A percentile compares a stretch with the other conserved stretches of the same genome.
Evolutionary conservation across 176 grass and related monocot genomes (phyloP).

Genomic region (Eremochloa ophiuroides): DNA sequence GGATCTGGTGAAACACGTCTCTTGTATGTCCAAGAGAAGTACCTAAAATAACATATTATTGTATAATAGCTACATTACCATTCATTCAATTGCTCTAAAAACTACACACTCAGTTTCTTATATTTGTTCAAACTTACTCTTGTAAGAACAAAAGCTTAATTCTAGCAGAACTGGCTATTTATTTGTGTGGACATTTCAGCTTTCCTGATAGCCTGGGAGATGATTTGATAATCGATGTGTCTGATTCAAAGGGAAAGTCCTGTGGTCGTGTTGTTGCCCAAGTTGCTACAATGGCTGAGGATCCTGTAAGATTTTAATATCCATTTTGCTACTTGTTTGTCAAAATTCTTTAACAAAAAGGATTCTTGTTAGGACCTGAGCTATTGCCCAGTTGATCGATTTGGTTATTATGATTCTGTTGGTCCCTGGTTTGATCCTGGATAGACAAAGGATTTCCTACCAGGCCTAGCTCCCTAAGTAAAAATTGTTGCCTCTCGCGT

Average conservation of each 20-base stretch:
- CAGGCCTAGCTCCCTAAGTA: neutral
- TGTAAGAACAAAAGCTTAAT: constrained; percentile 1
- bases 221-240: constrained; percentile 87
- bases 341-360: constrained; percentile 11
- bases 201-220: constrained; percentile 99
- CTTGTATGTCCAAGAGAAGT: constrained; percentile 68
- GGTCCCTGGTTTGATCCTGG: neutral
- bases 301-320: constrained; percentile 55
- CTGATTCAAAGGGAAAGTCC: constrained; percentile 78
- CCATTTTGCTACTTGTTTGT: constrained; percentile 17
- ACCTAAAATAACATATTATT: constrained; percentile 20
- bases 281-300: constrained; percentile 91
- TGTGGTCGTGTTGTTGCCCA: constrained; percentile 87
- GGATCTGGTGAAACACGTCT: constrained; percentile 98
- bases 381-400: neutral
- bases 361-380: neutral
- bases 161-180: neutral
- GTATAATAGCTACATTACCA: neutral
- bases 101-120: neutral
- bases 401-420: neutral
- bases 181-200: constrained; percentile 58
- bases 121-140: neutral
- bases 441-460: neutral
- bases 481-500: neutral
- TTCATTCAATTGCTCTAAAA: constrained; percentile 7